phyloP scores from a whole-genome alignment of 768 basidiomycete genomes.

The Trametes cubensis region DNA sequence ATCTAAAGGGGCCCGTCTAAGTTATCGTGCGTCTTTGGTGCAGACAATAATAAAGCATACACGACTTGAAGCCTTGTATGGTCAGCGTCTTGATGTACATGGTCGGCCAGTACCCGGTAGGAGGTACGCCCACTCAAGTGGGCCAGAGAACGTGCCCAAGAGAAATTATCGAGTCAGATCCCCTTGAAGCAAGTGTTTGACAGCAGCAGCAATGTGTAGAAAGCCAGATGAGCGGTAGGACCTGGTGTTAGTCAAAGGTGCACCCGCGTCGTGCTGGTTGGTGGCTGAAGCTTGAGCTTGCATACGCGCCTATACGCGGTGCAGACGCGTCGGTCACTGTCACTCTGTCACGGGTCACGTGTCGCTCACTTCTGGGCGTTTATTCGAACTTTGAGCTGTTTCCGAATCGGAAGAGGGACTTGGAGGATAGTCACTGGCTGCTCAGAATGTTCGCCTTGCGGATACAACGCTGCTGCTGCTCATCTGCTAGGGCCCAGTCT shows the following conservation, averaged over 20 bases:
- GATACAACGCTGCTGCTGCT: conserved; percentile 4
- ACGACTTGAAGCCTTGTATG: conserved; percentile 98
- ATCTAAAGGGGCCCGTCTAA: conserved; percentile 45
- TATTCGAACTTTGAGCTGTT: too few relatives aligned
- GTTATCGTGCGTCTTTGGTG: too few relatives aligned
- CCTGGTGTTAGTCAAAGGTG: neutral
- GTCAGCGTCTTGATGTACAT: conserved; percentile 91
- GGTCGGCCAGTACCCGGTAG: neutral
- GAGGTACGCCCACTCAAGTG: neutral
- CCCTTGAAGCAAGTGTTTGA: too few relatives aligned
- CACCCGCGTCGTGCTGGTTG: too few relatives aligned
- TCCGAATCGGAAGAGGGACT: too few relatives aligned
- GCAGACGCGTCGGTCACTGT: conserved; percentile 16
- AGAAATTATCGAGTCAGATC: too few relatives aligned
- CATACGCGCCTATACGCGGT: neutral
- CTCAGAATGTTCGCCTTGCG: conserved; percentile 7
- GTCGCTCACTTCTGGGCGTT: too few relatives aligned
- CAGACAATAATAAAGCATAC: conserved; percentile 42
- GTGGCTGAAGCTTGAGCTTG: conserved; percentile 2
- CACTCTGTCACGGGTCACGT: neutral
- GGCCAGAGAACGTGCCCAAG: too few relatives aligned
- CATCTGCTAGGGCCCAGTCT: too few relatives aligned
- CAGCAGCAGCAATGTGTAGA: neutral
- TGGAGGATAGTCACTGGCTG: neutral
- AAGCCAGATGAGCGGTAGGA: neutral